Conservation (phyloP, 345 rosid genomes). For the Turnera subulata region DNA sequence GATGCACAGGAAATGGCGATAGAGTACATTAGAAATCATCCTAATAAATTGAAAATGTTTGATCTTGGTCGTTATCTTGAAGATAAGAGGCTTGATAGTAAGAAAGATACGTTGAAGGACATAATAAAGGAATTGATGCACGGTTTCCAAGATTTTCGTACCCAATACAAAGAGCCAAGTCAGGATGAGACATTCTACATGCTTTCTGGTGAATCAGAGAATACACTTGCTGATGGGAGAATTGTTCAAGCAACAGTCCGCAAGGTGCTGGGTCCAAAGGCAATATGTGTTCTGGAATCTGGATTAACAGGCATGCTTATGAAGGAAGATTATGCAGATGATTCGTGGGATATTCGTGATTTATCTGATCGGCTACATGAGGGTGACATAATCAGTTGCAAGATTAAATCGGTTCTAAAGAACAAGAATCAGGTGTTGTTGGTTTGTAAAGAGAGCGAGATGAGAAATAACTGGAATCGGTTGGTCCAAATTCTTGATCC, state of each 20-base stretch:
- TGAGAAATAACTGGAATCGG: slow-evolving; percentile 65
- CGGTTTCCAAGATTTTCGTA: slow-evolving; percentile 93
- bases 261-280: slow-evolving; percentile 71
- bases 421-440: slow-evolving; percentile 81
- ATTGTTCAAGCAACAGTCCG: slow-evolving; percentile 88
- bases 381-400: slow-evolving; percentile 88
- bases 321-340: slow-evolving; percentile 92
- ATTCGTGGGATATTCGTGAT: slow-evolving; percentile 84
- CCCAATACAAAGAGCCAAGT: slow-evolving; percentile 67
- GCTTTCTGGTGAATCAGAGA: slow-evolving; percentile 96
- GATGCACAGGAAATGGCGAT: slow-evolving; percentile 96
- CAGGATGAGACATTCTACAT: slow-evolving; percentile 89
- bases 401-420: slow-evolving; percentile 81
- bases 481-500: slow-evolving; percentile 47
- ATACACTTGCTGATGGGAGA: slow-evolving; percentile 85
- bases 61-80: slow-evolving; percentile 52
- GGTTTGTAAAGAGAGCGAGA: slow-evolving; percentile 76
- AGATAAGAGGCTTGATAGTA: slow-evolving; percentile 51
- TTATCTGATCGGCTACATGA: slow-evolving; percentile 79
- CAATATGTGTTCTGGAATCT: slow-evolving; percentile 88
- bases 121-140: slow-evolving; percentile 73
- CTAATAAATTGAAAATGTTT: slow-evolving; percentile 55
- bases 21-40: slow-evolving; percentile 87
- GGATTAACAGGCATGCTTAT: slow-evolving; percentile 85
- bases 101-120: slow-evolving; percentile 71